These are phyloP conservation scores for Solanum pimpinellifolium DNA, from an alignment of 257 asterid genomes.

Conservation along the genomic window DNA sequence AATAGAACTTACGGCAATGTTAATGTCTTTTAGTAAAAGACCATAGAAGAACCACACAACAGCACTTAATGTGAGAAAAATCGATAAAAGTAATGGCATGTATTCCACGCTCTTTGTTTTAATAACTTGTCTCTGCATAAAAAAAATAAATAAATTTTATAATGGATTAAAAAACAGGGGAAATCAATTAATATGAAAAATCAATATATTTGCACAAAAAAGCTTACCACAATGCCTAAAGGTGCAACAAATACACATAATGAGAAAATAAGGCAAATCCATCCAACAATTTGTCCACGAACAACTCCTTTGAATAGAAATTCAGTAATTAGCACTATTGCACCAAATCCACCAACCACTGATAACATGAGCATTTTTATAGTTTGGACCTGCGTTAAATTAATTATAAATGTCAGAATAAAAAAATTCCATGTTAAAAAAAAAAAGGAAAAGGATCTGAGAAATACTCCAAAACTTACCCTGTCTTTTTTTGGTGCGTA, in stretches of 20 bases:
- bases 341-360: conserved; percentile 34
- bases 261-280: conserved; percentile 59
- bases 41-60: conserved; percentile 77
- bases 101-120: conserved; percentile 49
- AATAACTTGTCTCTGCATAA: conserved; percentile 46
- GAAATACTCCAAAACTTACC: conserved; percentile 8
- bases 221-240: conserved; percentile 27
- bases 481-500: conserved; percentile 33
- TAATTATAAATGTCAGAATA: too few species aligned
- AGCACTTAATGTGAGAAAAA: conserved; percentile 62
- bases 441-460: too few species aligned
- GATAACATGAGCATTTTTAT: conserved; percentile 21
- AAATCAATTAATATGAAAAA: not conserved
- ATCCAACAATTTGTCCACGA: conserved; percentile 38
- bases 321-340: conserved; percentile 23
- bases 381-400: conserved; percentile 25
- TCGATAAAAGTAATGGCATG: conserved; percentile 57
- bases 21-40: conserved; percentile 34
- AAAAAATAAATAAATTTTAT: not conserved
- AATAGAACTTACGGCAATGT: conserved; percentile 51
- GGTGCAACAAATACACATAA: conserved; percentile 68
- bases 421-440: too few species aligned
- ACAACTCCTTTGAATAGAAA: conserved; percentile 18
- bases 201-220: not conserved
- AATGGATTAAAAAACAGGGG: not conserved